Evolutionary conservation across 2,329 filamentous ascomycete species (phyloP).

Genomic region (Moelleriella libera): DNA sequence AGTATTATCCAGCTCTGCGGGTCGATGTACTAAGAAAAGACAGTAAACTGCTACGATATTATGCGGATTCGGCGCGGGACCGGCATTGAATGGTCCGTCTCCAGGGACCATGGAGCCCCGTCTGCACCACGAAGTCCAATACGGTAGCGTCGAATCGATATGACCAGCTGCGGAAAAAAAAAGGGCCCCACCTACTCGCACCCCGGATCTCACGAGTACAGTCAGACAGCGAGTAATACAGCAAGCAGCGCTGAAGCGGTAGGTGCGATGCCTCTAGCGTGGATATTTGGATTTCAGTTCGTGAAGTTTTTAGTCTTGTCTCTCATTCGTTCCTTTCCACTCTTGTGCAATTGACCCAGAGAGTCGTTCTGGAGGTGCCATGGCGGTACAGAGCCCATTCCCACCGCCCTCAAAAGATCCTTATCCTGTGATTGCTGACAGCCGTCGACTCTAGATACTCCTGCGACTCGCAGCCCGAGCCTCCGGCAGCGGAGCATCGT

Average conservation of each 20-base stretch:
- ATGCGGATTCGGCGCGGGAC: background rate
- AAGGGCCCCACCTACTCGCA: conserved; percentile 6
- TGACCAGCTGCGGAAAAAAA: conserved; percentile 4
- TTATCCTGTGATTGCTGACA: conserved; percentile 3
- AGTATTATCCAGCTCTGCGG: background rate
- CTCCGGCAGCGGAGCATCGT: conserved; percentile 11
- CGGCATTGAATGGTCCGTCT: conserved; percentile 1
- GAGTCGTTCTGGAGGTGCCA: conserved; percentile 31
- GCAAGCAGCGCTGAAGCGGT: background rate
- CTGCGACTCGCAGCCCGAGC: conserved; percentile 15
- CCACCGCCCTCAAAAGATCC: background rate
- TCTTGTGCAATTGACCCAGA: conserved; percentile 27
- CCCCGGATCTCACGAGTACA: background rate
- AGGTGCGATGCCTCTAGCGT: background rate
- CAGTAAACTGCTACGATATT: background rate
- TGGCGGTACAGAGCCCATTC: conserved; percentile 21
- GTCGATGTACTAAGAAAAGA: background rate
- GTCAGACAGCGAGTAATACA: background rate
- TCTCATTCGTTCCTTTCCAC: too few relatives aligned
- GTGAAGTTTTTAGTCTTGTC: background rate
- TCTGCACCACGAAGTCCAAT: conserved; percentile 14
- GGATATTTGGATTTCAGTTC: background rate
- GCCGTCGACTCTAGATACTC: conserved; percentile 17
- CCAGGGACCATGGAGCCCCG: background rate
- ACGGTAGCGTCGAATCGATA: conserved; percentile 19